phyloP scores from a whole-genome alignment of 2,329 filamentous ascomycete genomes.

The Spiromastix sp. region DNA sequence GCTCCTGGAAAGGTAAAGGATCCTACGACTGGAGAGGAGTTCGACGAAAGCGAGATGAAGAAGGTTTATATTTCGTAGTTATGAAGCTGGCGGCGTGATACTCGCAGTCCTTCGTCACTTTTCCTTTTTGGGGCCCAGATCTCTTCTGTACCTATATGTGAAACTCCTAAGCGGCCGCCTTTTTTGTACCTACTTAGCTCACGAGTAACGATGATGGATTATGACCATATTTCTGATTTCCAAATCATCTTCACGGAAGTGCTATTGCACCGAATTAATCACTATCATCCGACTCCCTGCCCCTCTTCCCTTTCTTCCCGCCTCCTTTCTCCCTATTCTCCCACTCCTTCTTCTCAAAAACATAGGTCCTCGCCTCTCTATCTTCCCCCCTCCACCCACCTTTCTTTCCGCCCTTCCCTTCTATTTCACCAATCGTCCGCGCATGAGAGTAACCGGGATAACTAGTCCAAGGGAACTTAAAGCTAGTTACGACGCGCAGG shows the following conservation, averaged over 20 bases:
- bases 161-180: no score
- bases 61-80: slow-evolving; percentile 81
- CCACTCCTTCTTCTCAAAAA: slow-evolving; percentile 33
- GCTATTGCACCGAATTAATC: slow-evolving; percentile 16
- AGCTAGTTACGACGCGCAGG: slow-evolving; percentile 36
- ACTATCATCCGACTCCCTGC: slow-evolving; percentile 25
- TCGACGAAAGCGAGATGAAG: slow-evolving; percentile 51
- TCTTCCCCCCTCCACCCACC: slow-evolving; percentile 40
- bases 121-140: no score
- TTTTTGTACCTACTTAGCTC: no score
- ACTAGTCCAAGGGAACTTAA: slow-evolving; percentile 37
- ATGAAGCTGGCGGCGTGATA: no score
- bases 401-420: slow-evolving; percentile 27
- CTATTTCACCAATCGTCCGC: slow-evolving; percentile 35
- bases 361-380: slow-evolving; percentile 36
- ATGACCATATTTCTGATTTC: no score
- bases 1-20: slow-evolving; percentile 61
- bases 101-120: no score
- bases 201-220: no score
- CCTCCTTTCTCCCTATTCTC: slow-evolving; percentile 23
- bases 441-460: slow-evolving; percentile 40
- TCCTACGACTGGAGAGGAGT: slow-evolving; percentile 63
- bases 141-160: background rate
- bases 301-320: slow-evolving; percentile 25
- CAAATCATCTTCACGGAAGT: no score